Evolutionary conservation across 345 rosid species (phyloP).

Genomic region (Aurinia saxatilis): DNA sequence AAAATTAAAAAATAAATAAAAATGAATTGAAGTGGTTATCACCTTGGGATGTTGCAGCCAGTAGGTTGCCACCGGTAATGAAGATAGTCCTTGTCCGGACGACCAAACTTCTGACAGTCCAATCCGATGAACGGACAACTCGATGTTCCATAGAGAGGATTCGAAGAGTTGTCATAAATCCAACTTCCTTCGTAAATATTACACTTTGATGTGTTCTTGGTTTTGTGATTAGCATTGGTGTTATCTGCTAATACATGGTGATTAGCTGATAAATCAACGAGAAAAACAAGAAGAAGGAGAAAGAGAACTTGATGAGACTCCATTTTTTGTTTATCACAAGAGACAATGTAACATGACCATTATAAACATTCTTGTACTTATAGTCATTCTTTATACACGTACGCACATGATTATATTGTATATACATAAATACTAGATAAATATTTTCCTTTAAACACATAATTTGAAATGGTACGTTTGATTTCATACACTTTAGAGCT

Average conservation of each 20-base stretch:
- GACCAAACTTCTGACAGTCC: conserved; percentile 40
- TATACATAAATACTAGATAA: too few relatives aligned
- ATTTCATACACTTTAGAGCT: too few relatives aligned
- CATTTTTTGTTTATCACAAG: background rate
- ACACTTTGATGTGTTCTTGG: conserved; percentile 15
- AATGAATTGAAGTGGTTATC: too few relatives aligned
- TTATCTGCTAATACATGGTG: conserved; percentile 12
- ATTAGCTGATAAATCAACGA: conserved; percentile 16
- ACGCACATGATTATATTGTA: background rate
- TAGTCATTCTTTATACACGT: background rate
- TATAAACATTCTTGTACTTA: background rate
- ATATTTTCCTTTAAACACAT: too few relatives aligned
- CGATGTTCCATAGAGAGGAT: conserved; percentile 32
- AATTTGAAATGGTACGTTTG: too few relatives aligned
- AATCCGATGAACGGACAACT: conserved; percentile 37
- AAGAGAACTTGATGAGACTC: background rate
- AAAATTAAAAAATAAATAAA: too few relatives aligned
- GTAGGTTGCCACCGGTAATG: conserved; percentile 44
- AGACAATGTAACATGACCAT: background rate
- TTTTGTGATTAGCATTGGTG: background rate
- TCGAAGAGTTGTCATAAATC: conserved; percentile 28
- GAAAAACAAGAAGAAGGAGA: conserved; percentile 10
- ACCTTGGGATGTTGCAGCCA: conserved; percentile 41
- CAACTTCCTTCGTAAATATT: conserved; percentile 40
- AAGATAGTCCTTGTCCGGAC: conserved; percentile 40